Evolutionary conservation across 495 filamentous ascomycete genomes (phyloP), one percentile per base, ranked within the genome.

Genomic region (Geoglossum glabrum): DNA sequence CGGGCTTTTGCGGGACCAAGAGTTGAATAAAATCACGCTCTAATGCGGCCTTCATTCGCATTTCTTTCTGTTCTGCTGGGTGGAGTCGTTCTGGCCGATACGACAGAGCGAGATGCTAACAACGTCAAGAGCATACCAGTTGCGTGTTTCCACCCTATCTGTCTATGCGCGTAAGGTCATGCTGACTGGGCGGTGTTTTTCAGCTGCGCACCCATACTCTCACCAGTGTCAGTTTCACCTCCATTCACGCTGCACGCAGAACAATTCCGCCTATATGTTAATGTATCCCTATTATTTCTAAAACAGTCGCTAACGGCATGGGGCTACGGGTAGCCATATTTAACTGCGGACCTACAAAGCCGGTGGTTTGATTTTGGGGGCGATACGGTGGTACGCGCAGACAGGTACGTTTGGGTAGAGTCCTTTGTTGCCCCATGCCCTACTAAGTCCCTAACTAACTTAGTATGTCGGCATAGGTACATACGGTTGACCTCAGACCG

Each of bases 321-420:
- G 13, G 27, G 10, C 1, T 30, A 34, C 34, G 56, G 38, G 71
- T 66, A 96, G 85, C 93, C 93, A 52, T 99, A 96, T 70, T 78
- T 99, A 52, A 92, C 97, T 71, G 88, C 87, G 59, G 93, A 99
- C 70, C 90, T 97, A 82, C 87, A 95, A 76, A 95, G 86, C 74
- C 85, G 93, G 71, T 99, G 92, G 88, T 99, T 86, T 70, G 93
- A 99, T 73, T 99, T 94, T 79, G 93, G 93, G 66, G 92, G 90
- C 64, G 87, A 95, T 68, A 93, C 92, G 5, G 80, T 99, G 62
- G 76, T 97, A 66, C 83, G 93, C 51, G 85, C 89, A 61, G 93
- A 99, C 69, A 80, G 87, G 84, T 96, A 81, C 60, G 74, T 45
- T 17, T 17, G 17, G 7, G 17, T 21, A 5, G 10, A 45, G 3